Percentiles rank a stretch among this genome's conserved stretches.
Conservation (phyloP, 2,329 filamentous ascomycete species). For the Aspergillaceae sp. region DNA sequence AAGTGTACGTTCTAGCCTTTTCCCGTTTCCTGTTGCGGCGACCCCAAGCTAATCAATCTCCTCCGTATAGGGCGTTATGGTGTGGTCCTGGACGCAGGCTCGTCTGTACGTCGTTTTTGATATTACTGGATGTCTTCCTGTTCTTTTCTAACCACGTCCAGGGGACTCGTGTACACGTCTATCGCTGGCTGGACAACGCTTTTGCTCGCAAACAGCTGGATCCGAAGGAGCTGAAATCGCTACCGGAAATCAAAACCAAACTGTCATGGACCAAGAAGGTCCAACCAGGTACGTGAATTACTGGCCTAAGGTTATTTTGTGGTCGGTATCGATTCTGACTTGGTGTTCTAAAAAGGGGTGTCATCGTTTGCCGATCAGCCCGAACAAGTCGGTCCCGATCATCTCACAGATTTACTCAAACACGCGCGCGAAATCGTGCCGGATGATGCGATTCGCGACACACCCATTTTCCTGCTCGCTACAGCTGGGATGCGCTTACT, state of each 20-base stretch:
- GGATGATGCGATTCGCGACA: conserved; percentile 64
- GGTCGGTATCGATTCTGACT: not conserved
- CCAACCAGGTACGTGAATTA: conserved; percentile 56
- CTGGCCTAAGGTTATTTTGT: no score
- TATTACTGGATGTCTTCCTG: not conserved
- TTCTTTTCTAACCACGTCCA: conserved; percentile 16
- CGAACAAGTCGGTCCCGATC: conserved; percentile 67
- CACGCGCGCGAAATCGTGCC: conserved; percentile 77
- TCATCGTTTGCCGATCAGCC: conserved; percentile 79
- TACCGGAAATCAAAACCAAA: conserved; percentile 76
- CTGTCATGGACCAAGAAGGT: conserved; percentile 91
- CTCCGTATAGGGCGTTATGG: conserved; percentile 58
- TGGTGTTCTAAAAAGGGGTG: conserved; percentile 45
- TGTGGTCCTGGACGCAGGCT: conserved; percentile 93
- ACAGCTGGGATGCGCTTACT: conserved; percentile 92
- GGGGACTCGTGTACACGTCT: conserved; percentile 88
- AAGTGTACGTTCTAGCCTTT: conserved; percentile 26
- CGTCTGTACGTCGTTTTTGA: conserved; percentile 52
- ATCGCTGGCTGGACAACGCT: conserved; percentile 77
- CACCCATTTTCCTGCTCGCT: conserved; percentile 88
- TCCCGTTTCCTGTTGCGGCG: not conserved
- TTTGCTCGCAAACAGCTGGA: conserved; percentile 56
- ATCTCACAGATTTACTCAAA: conserved; percentile 69
- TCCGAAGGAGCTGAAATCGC: conserved; percentile 51
- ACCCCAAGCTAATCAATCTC: not conserved